A percentile compares a stretch with the other conserved stretches of the same genome.
Evolutionary conservation across 2,329 filamentous ascomycete species (phyloP).

Genomic region (Sordariomycetes sp.): DNA sequence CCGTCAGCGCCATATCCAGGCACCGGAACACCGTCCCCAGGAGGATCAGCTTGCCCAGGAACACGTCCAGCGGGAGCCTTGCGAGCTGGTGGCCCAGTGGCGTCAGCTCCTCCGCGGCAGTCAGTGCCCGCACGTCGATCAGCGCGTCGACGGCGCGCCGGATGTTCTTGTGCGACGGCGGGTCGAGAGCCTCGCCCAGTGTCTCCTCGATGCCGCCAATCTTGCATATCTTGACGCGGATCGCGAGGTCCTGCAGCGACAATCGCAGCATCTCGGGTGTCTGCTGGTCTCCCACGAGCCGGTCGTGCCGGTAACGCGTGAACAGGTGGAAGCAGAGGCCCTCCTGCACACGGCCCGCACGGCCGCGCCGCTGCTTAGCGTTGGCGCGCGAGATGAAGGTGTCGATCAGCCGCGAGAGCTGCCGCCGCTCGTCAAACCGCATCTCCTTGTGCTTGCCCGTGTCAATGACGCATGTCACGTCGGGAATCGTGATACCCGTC

Average conservation of each 20-base stretch:
- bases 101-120: slow-evolving; percentile 68
- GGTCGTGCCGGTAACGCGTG: slow-evolving; percentile 78
- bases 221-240: slow-evolving; percentile 95
- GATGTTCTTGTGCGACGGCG: slow-evolving; percentile 85
- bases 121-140: slow-evolving; percentile 84
- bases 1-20: slow-evolving; percentile 80
- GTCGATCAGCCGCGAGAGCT: slow-evolving; percentile 81
- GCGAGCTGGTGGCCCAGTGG: slow-evolving; percentile 77
- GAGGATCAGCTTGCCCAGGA: slow-evolving; percentile 85
- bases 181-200: slow-evolving; percentile 74
- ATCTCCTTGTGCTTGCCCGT: slow-evolving; percentile 96
- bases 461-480: slow-evolving; percentile 94
- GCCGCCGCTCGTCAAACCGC: slow-evolving; percentile 86
- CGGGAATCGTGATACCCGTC: slow-evolving; percentile 95
- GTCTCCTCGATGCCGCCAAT: slow-evolving; percentile 88
- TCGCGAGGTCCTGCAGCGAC: slow-evolving; percentile 86
- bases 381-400: slow-evolving; percentile 94
- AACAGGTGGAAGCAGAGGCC: slow-evolving; percentile 95
- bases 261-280: slow-evolving; percentile 92
- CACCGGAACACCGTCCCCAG: slow-evolving; percentile 80
- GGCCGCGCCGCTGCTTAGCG: slow-evolving; percentile 84
- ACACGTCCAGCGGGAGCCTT: slow-evolving; percentile 81
- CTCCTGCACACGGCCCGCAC: slow-evolving; percentile 89
- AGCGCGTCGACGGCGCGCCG: slow-evolving; percentile 84
- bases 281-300: slow-evolving; percentile 77